Conservation (phyloP, 1,139 yeast genomes). For the Pichia sp. region DNA sequence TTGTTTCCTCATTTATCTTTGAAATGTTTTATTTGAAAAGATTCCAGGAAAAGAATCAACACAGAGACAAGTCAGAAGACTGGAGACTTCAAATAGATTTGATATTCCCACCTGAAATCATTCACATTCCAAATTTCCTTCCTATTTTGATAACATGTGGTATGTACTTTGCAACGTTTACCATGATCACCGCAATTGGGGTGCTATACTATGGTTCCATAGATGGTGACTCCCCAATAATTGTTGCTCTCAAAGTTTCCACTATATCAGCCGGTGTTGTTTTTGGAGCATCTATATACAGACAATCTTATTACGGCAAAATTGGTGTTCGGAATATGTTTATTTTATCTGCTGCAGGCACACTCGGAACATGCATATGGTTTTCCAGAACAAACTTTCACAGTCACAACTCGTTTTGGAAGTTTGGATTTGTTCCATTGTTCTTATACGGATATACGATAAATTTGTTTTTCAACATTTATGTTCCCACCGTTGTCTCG, state of each 20-base stretch:
- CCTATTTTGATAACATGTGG: slow-evolving; percentile 15
- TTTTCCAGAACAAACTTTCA: slow-evolving; percentile 24
- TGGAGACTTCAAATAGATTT: no score
- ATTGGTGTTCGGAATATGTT: slow-evolving; percentile 23
- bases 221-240: slow-evolving; percentile 24
- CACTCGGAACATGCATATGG: slow-evolving; percentile 24
- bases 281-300: slow-evolving; percentile 16
- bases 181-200: slow-evolving; percentile 11
- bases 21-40: no score
- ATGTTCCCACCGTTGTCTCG: slow-evolving; percentile 25
- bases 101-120: no score
- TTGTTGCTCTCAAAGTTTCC: slow-evolving; percentile 30
- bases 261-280: slow-evolving; percentile 25
- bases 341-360: slow-evolving; percentile 19
- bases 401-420: slow-evolving; percentile 29
- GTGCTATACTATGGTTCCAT: slow-evolving; percentile 21
- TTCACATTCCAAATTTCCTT: slow-evolving; percentile 5
- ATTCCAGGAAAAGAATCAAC: no score
- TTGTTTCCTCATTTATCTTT: no score
- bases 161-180: slow-evolving; percentile 13
- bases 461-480: slow-evolving; percentile 23
- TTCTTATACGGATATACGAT: slow-evolving; percentile 21
- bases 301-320: slow-evolving; percentile 11
- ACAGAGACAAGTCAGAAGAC: no score
- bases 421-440: slow-evolving; percentile 26